phyloP scores from a whole-genome alignment of 2,329 filamentous ascomycete species.

The Magnaporthiopsis rhizophila region DNA sequence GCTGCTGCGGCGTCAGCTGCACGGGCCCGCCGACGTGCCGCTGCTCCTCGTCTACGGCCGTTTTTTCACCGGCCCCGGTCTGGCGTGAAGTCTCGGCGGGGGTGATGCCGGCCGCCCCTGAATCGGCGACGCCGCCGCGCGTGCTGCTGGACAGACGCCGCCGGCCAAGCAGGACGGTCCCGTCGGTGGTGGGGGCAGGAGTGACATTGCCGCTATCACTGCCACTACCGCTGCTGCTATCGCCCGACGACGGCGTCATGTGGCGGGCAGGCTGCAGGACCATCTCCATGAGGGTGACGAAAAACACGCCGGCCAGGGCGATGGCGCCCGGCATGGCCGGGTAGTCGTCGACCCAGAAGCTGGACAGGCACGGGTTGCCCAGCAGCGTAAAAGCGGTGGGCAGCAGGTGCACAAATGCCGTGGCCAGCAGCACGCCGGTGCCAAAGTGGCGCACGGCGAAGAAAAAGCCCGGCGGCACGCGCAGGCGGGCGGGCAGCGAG shows the following conservation, averaged over 20 bases:
- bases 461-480: conserved; percentile 47
- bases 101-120: background rate
- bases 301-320: conserved; percentile 68
- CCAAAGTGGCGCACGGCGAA: conserved; percentile 60
- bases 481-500: conserved; percentile 38
- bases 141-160: background rate
- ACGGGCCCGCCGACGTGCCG: background rate
- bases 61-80: background rate
- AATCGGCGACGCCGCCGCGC: background rate
- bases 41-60: conserved; percentile 3
- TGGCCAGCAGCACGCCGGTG: conserved; percentile 73
- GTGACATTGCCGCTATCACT: background rate
- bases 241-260: conserved; percentile 8
- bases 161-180: background rate
- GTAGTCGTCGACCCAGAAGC: conserved; percentile 69
- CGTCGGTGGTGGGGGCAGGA: background rate
- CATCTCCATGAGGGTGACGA: conserved; percentile 64
- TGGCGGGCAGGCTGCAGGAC: conserved; percentile 39
- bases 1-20: conserved; percentile 41
- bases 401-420: conserved; percentile 72
- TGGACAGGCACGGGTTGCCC: conserved; percentile 63
- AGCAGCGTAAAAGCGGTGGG: conserved; percentile 59
- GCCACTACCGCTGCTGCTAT: background rate
- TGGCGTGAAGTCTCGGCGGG: background rate
- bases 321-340: conserved; percentile 70